These are phyloP conservation scores for Stereum hirsutum DNA, from an alignment of 1,284 basidiomycete species.

Conservation along the genomic window DNA sequence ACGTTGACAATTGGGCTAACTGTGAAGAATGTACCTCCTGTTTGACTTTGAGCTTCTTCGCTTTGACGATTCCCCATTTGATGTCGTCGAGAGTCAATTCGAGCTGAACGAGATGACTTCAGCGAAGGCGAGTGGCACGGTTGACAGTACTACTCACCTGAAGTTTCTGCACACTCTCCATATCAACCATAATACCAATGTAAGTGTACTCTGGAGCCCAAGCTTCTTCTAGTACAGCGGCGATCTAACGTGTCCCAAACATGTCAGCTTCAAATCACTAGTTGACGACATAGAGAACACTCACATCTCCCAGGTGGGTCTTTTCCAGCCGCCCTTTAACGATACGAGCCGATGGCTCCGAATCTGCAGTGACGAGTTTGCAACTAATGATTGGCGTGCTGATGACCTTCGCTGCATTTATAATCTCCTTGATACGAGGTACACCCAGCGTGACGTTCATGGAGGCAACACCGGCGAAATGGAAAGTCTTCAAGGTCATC, in stretches of 20 bases:
- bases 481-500: conserved; percentile 99
- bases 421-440: conserved; percentile 99
- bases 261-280: neutral
- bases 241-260: conserved; percentile 65
- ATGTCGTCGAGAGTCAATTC: conserved; percentile 92
- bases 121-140: conserved; percentile 3
- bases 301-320: conserved; percentile 88
- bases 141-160: conserved; percentile 46
- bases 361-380: conserved; percentile 79
- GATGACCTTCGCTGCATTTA: conserved; percentile 96
- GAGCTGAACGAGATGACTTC: conserved; percentile 38
- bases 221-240: conserved; percentile 90
- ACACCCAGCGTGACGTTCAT: conserved; percentile 99
- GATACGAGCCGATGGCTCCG: conserved; percentile 89
- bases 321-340: conserved; percentile 97
- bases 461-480: conserved; percentile 99
- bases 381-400: conserved; percentile 99
- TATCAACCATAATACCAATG: conserved; percentile 90
- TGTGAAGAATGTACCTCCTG: conserved; percentile 47
- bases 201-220: conserved; percentile 93
- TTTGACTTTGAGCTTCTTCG: conserved; percentile 91
- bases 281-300: conserved; percentile 16
- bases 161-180: conserved; percentile 82
- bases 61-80: conserved; percentile 83
- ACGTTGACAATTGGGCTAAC: neutral